Evolutionary conservation across 1,139 yeast species (phyloP).

Genomic region (Geotrichum macrosporum): DNA sequence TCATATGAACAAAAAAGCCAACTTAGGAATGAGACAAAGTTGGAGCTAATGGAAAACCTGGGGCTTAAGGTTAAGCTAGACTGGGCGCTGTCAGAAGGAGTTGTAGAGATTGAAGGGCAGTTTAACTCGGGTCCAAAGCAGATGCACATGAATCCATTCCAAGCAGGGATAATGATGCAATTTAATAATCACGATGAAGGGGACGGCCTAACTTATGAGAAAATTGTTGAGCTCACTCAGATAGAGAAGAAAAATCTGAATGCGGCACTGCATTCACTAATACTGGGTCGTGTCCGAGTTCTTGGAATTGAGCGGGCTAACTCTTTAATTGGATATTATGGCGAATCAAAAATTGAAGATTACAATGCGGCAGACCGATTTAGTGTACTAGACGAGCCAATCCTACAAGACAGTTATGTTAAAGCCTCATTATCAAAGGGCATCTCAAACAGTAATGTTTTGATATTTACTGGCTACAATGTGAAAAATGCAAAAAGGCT

Average conservation of each 20-base stretch:
- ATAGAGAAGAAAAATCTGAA: slow-evolving; percentile 5
- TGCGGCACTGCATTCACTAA: slow-evolving; percentile 9
- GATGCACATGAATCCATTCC: slow-evolving; percentile 33
- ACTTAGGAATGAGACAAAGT: too few relatives aligned
- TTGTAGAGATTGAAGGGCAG: slow-evolving; percentile 34
- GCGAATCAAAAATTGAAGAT: background rate
- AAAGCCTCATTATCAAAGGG: too few relatives aligned
- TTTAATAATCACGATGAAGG: slow-evolving; percentile 27
- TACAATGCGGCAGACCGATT: background rate
- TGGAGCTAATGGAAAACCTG: too few relatives aligned
- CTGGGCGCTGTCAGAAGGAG: slow-evolving; percentile 37
- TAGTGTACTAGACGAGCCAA: background rate
- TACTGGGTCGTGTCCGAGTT: slow-evolving; percentile 7
- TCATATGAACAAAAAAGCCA: background rate
- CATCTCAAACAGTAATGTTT: background rate
- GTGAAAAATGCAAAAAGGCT: too few relatives aligned
- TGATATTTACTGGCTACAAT: slow-evolving; percentile 2
- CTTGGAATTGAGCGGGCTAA: background rate
- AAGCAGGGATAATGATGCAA: slow-evolving; percentile 34
- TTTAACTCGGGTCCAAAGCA: slow-evolving; percentile 36
- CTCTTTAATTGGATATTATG: background rate
- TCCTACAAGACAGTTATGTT: too few relatives aligned
- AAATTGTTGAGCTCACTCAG: background rate
- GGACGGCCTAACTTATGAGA: slow-evolving; percentile 4
- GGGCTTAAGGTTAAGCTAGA: too few relatives aligned